Conservation (phyloP, 148 eudicot species). For the Beta vulgaris region DNA sequence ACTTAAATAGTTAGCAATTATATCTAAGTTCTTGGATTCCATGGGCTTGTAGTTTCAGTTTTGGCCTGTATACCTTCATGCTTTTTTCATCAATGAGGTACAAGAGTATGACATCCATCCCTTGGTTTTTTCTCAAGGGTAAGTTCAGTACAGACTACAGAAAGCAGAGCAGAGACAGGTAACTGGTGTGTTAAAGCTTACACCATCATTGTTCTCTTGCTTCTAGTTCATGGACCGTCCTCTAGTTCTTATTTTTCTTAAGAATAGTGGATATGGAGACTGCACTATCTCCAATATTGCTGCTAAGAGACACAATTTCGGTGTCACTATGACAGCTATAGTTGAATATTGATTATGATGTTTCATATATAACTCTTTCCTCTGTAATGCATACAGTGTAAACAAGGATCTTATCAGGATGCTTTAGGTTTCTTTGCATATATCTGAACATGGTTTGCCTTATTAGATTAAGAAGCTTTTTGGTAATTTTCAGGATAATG, state of each 20-base stretch:
- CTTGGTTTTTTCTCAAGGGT: background rate
- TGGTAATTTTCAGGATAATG: constrained; percentile 55
- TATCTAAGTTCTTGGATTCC: background rate
- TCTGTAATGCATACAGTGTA: background rate
- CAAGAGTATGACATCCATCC: background rate
- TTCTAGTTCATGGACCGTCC: too few species aligned
- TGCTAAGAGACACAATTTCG: background rate
- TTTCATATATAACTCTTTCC: background rate
- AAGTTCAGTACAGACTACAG: background rate
- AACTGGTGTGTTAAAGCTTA: background rate
- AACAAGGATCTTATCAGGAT: background rate
- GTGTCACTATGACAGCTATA: background rate
- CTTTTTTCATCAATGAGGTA: background rate
- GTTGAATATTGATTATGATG: too few species aligned
- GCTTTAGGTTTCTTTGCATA: background rate
- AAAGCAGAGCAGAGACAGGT: background rate
- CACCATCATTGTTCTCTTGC: background rate
- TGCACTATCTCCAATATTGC: background rate
- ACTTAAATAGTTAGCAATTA: too few species aligned
- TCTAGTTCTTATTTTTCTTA: background rate
- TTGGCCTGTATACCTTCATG: background rate
- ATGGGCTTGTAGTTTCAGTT: background rate
- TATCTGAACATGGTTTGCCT: background rate
- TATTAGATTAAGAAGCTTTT: background rate
- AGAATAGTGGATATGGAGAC: background rate